Conservation (phyloP, 768 basidiomycete species). For the Mycena vulgaris region DNA sequence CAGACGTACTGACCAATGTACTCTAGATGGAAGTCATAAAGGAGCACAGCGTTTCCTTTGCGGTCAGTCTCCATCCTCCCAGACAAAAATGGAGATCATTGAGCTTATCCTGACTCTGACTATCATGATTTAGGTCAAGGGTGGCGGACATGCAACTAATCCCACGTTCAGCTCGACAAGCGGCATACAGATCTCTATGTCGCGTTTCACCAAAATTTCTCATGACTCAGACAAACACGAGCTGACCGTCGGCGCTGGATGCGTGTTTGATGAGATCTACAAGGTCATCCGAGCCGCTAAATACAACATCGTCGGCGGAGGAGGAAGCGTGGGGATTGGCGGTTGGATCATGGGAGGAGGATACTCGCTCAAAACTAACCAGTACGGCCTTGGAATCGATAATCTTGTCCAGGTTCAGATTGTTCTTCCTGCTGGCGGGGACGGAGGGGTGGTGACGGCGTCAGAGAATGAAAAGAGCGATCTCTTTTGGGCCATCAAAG, state of each 20-base stretch:
- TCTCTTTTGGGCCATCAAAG: neutral
- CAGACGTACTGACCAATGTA: neutral
- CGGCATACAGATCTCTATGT: neutral
- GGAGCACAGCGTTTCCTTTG: neutral
- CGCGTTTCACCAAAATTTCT: neutral
- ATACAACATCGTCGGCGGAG: neutral
- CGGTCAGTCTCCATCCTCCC: neutral
- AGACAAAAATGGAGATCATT: neutral
- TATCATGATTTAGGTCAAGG: neutral
- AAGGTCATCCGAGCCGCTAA: neutral
- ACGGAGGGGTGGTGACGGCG: neutral
- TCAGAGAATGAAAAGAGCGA: neutral
- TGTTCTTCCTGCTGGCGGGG: slow-evolving; percentile 50
- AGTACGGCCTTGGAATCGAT: slow-evolving; percentile 52
- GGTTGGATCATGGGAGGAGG: slow-evolving; percentile 54
- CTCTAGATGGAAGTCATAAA: neutral
- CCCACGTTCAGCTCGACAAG: neutral
- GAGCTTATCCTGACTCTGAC: neutral
- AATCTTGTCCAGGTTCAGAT: slow-evolving; percentile 47
- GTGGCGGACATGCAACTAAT: neutral
- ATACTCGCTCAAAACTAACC: slow-evolving; percentile 51
- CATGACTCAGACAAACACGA: neutral
- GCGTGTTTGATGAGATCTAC: neutral
- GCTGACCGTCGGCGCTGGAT: neutral
- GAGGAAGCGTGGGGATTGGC: slow-evolving; percentile 44